Evolutionary conservation across 1,139 yeast genomes (phyloP).

Genomic region (Cylindricascospora bacillispora): DNA sequence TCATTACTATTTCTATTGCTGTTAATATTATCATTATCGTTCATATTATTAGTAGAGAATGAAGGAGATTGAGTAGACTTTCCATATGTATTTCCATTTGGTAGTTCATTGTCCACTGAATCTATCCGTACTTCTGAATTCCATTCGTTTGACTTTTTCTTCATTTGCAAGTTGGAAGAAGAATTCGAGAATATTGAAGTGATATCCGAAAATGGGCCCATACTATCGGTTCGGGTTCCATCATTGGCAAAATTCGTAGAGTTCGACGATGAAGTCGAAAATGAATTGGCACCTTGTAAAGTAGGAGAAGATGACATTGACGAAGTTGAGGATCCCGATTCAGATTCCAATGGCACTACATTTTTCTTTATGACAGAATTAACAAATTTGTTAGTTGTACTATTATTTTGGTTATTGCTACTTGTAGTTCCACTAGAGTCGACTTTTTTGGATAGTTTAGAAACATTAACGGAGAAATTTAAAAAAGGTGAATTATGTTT

Average conservation of each 20-base stretch:
- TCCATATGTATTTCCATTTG: background rate
- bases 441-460: background rate
- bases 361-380: background rate
- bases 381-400: background rate
- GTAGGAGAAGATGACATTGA: constrained; percentile 6
- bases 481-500: constrained; percentile 1
- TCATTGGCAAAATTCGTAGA: constrained; percentile 16
- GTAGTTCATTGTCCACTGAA: background rate
- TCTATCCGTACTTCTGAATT: constrained; percentile 1
- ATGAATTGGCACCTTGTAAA: background rate
- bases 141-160: background rate
- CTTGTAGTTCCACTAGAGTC: background rate
- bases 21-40: background rate
- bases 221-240: background rate
- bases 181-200: background rate
- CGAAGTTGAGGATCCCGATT: constrained; percentile 3
- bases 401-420: background rate
- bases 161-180: constrained; percentile 8
- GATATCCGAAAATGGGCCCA: background rate
- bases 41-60: background rate
- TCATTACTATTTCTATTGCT: background rate
- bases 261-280: constrained; percentile 14
- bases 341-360: background rate
- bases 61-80: background rate
- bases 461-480: constrained; percentile 1